Evolutionary conservation across 495 filamentous ascomycete genomes (phyloP).

Genomic region (Hyaloscypha variabilis): DNA sequence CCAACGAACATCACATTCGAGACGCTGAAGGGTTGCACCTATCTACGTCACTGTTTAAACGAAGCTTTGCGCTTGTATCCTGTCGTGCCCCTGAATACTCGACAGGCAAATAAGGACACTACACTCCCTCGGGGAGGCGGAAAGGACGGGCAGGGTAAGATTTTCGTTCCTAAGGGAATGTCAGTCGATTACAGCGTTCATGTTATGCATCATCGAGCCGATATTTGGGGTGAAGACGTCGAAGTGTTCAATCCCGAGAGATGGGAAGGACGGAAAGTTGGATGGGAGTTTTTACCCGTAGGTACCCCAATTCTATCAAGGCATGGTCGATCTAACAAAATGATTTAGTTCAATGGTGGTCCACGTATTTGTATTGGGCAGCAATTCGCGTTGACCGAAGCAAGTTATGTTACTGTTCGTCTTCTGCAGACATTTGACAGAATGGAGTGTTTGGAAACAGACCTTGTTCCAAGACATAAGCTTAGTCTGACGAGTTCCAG

Average conservation of each 20-base stretch:
- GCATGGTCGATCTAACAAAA: too few relatives aligned
- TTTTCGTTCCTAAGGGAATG: constrained; percentile 28
- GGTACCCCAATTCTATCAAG: not conserved
- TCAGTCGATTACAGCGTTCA: constrained; percentile 45
- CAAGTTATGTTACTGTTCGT: not conserved
- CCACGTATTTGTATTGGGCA: not conserved
- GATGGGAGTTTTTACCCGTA: too few relatives aligned
- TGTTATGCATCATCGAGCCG: constrained; percentile 53
- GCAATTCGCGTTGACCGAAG: not conserved
- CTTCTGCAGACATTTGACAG: too few relatives aligned
- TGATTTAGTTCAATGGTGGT: not conserved
- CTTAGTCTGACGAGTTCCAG: too few relatives aligned
- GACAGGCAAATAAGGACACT: constrained; percentile 47
- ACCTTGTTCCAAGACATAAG: too few relatives aligned
- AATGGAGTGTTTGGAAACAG: too few relatives aligned
- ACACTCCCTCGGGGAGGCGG: constrained; percentile 54
- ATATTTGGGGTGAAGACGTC: constrained; percentile 54
- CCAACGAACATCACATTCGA: too few relatives aligned
- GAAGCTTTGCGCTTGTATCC: constrained; percentile 44
- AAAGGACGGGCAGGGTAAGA: constrained; percentile 21
- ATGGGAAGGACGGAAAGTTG: constrained; percentile 49
- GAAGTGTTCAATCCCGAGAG: constrained; percentile 57
- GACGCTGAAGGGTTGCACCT: too few relatives aligned
- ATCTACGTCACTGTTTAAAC: constrained; percentile 8
- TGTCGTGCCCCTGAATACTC: constrained; percentile 38